Percentiles rank a stretch among this genome's conserved stretches.
phyloP scores from a whole-genome alignment of 257 asterid species.

The Ajuga chamaepitys region DNA sequence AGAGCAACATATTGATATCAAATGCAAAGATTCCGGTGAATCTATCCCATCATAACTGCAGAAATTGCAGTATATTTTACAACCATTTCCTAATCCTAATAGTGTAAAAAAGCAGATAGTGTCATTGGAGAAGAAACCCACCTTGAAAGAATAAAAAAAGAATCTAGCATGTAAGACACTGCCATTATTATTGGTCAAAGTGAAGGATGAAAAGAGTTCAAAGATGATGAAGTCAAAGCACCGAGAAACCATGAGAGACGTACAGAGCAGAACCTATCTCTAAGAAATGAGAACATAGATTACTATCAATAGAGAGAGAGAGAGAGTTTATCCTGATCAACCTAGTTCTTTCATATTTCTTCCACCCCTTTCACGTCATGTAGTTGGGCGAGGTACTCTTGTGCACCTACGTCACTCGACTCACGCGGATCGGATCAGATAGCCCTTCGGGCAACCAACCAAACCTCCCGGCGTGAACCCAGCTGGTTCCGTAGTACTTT shows the following conservation, averaged over 20 bases:
- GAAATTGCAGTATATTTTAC: background rate
- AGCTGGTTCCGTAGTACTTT: too few relatives aligned
- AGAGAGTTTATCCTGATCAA: background rate
- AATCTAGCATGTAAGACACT: background rate
- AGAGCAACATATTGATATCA: background rate
- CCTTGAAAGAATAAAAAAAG: background rate
- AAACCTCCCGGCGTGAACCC: too few relatives aligned
- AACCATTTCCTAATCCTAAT: background rate
- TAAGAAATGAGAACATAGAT: background rate
- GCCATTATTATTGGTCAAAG: background rate
- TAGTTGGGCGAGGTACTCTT: background rate
- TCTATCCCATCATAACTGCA: conserved; percentile 3
- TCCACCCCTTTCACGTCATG: background rate
- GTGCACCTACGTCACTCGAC: too few relatives aligned
- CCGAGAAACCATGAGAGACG: background rate
- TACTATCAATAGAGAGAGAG: too few relatives aligned
- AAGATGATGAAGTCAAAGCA: background rate
- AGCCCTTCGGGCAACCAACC: too few relatives aligned
- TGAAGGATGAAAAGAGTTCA: background rate
- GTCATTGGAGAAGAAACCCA: background rate
- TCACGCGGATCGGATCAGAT: too few relatives aligned
- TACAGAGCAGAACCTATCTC: background rate
- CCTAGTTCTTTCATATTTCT: background rate
- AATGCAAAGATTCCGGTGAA: background rate
- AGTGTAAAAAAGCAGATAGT: background rate